These are phyloP conservation scores for Chaetomium fimeti DNA, from an alignment of 495 filamentous ascomycete genomes.

Conservation along the genomic window DNA sequence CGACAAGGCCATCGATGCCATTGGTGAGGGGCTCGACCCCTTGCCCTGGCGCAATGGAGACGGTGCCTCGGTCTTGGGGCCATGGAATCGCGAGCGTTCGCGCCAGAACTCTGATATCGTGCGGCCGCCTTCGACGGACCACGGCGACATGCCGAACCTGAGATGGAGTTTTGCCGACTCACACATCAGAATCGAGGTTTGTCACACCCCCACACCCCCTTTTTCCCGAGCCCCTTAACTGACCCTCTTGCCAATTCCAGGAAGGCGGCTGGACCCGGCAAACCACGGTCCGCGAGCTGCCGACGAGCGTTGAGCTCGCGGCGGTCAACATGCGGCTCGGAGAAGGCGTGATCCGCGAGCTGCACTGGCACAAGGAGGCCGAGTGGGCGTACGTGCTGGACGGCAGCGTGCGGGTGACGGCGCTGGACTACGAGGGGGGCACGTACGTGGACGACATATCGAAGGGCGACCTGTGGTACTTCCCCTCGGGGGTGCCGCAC, in stretches of 20 bases:
- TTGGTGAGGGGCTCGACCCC: slow-evolving; percentile 58
- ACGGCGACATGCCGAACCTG: slow-evolving; percentile 61
- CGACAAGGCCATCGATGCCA: slow-evolving; percentile 53
- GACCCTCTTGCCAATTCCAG: slow-evolving; percentile 31
- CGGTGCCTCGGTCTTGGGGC: slow-evolving; percentile 62
- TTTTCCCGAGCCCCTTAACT: background rate
- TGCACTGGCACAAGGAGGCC: slow-evolving; percentile 72
- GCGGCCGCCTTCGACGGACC: slow-evolving; percentile 63
- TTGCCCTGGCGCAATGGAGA: slow-evolving; percentile 64
- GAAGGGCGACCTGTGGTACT: slow-evolving; percentile 72
- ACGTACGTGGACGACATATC: slow-evolving; percentile 69
- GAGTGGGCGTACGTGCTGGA: slow-evolving; percentile 68
- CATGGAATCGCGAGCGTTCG: slow-evolving; percentile 61
- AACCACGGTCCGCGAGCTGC: slow-evolving; percentile 61
- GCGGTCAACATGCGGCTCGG: slow-evolving; percentile 69
- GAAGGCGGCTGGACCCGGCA: slow-evolving; percentile 69
- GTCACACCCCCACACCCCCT: slow-evolving; percentile 13
- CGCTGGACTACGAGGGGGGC: slow-evolving; percentile 65
- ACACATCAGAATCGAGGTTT: slow-evolving; percentile 62
- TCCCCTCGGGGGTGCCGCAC: slow-evolving; percentile 69
- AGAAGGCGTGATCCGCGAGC: slow-evolving; percentile 64
- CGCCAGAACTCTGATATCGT: slow-evolving; percentile 64
- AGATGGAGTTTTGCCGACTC: slow-evolving; percentile 68
- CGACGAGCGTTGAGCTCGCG: slow-evolving; percentile 59
- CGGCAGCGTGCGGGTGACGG: slow-evolving; percentile 60